phyloP scores from a whole-genome alignment of 257 asterid species.

The Forsythia suspensa region DNA sequence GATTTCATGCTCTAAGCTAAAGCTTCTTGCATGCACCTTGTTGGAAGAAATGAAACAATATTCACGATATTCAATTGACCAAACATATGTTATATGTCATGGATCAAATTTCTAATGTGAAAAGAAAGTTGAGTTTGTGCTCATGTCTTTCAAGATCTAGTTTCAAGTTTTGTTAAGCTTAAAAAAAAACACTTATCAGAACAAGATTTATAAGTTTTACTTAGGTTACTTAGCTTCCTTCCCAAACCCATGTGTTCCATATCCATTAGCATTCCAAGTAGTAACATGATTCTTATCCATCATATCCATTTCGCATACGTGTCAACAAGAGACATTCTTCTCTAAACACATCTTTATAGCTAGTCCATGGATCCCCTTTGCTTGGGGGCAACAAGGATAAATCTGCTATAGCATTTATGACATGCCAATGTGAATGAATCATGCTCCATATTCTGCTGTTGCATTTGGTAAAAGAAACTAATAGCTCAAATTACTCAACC shows the following conservation, averaged over 20 bases:
- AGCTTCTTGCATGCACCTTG: too few species aligned
- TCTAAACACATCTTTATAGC: slow-evolving; percentile 53
- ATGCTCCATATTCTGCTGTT: slow-evolving; percentile 41
- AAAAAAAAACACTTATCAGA: too few species aligned
- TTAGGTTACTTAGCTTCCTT: too few species aligned
- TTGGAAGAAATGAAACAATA: too few species aligned
- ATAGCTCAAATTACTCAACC: slow-evolving; percentile 60
- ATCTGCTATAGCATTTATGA: slow-evolving; percentile 80
- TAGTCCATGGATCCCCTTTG: slow-evolving; percentile 91
- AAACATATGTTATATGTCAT: too few species aligned
- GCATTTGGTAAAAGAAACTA: slow-evolving; percentile 65
- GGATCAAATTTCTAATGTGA: too few species aligned
- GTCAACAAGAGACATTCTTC: slow-evolving; percentile 75
- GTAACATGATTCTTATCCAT: slow-evolving; percentile 70
- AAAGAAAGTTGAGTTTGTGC: too few species aligned
- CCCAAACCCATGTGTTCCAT: slow-evolving; percentile 96
- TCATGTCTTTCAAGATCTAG: too few species aligned
- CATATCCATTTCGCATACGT: slow-evolving; percentile 83
- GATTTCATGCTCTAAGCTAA: too few species aligned
- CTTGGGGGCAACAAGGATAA: slow-evolving; percentile 70
- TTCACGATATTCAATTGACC: too few species aligned
- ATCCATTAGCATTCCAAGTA: slow-evolving; percentile 97
- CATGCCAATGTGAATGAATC: slow-evolving; percentile 89
- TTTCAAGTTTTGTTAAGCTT: too few species aligned
- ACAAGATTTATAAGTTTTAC: too few species aligned